Evolutionary conservation across 768 basidiomycete species (phyloP).

Genomic region (Mrakia hoshinonis): DNA sequence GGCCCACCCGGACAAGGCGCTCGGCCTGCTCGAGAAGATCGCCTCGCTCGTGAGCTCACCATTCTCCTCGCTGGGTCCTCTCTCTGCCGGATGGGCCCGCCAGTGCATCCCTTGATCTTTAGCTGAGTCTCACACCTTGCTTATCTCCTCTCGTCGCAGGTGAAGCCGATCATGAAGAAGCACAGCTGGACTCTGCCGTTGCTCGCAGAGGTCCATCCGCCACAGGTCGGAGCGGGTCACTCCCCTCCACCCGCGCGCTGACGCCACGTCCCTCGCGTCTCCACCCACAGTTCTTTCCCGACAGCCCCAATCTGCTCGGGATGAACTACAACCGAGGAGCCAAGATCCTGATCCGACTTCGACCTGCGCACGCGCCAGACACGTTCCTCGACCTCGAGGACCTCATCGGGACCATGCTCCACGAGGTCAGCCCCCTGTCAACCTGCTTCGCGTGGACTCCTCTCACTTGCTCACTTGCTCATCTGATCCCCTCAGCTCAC

Average conservation of each 20-base stretch:
- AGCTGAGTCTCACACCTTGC: constrained; percentile 23
- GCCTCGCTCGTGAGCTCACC: constrained; percentile 44
- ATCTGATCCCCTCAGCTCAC: constrained; percentile 56
- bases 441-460: neutral
- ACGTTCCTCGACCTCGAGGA: constrained; percentile 68
- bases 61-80: constrained; percentile 27
- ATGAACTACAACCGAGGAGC: constrained; percentile 59
- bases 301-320: constrained; percentile 61
- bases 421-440: constrained; percentile 54
- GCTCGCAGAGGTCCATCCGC: constrained; percentile 52
- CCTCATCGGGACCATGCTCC: constrained; percentile 75
- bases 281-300: constrained; percentile 71
- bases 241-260: constrained; percentile 20
- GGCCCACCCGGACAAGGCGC: constrained; percentile 50
- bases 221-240: neutral
- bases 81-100: constrained; percentile 35
- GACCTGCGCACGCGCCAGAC: constrained; percentile 59
- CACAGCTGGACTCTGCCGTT: constrained; percentile 56
- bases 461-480: constrained; percentile 7
- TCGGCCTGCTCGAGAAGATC: constrained; percentile 58
- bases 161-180: constrained; percentile 89
- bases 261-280: neutral
- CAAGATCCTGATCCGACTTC: constrained; percentile 72
- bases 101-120: constrained; percentile 34
- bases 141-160: constrained; percentile 42